Conservation (phyloP, 2,329 filamentous ascomycete species). For the Alternaria conjuncta region DNA sequence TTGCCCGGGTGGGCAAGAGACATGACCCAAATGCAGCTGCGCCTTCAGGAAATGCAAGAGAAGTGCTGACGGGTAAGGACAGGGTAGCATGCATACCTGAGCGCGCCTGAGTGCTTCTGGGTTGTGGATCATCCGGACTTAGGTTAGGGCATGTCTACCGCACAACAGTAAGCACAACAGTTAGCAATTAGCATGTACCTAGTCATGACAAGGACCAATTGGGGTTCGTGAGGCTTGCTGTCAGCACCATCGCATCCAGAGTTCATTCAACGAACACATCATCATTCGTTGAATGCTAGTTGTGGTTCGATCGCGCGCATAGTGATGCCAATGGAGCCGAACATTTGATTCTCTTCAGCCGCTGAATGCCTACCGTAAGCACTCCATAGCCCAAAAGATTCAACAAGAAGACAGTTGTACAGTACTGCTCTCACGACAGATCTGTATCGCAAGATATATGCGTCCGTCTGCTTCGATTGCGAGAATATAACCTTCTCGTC, state of each 20-base stretch:
- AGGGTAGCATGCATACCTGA: conserved; percentile 18
- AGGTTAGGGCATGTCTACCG: conserved; percentile 13
- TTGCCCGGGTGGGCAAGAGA: neutral
- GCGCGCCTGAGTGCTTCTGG: conserved; percentile 15
- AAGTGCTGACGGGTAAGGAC: conserved; percentile 7
- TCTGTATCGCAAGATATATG: neutral
- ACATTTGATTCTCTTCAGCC: conserved; percentile 8
- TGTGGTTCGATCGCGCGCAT: conserved; percentile 9
- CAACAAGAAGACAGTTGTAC: neutral
- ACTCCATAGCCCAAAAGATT: neutral
- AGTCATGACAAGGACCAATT: conserved; percentile 16
- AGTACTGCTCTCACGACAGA: neutral
- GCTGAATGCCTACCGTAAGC: conserved; percentile 11
- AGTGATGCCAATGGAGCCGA: conserved; percentile 4
- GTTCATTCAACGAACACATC: conserved; percentile 4
- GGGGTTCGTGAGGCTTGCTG: conserved; percentile 6
- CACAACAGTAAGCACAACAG: conserved; percentile 21
- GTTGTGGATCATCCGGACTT: conserved; percentile 3
- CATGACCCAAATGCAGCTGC: conserved; percentile 19
- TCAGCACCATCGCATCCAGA: conserved; percentile 11
- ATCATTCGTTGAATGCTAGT: conserved; percentile 13
- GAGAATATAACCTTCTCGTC: neutral
- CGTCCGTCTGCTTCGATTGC: neutral
- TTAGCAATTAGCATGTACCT: conserved; percentile 13
- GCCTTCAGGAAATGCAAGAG: conserved; percentile 6